Percentiles rank a stretch among this genome's conserved stretches.
Evolutionary conservation across 2,329 filamentous ascomycete species (phyloP).

Genomic region (Myotisia sp.): DNA sequence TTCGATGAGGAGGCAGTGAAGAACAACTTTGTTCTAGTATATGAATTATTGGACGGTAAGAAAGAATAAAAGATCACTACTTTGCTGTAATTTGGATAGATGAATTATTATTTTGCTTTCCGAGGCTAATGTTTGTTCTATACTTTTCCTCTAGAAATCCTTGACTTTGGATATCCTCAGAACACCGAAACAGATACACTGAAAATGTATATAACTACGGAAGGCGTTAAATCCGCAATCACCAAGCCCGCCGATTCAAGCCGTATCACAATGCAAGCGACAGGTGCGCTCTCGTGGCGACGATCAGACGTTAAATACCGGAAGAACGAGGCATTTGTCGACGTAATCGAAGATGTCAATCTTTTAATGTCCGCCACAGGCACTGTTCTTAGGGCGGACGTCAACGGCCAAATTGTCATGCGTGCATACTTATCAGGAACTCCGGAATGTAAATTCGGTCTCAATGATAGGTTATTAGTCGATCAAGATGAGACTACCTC

Average conservation of each 20-base stretch:
- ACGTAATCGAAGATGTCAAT: constrained; percentile 98
- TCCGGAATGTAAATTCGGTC: constrained; percentile 95
- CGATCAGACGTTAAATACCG: constrained; percentile 96
- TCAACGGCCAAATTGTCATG: constrained; percentile 97
- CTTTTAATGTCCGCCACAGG: constrained; percentile 97
- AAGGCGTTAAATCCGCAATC: constrained; percentile 79
- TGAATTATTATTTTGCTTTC: too few species aligned
- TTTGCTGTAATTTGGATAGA: background rate
- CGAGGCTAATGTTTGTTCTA: constrained; percentile 3
- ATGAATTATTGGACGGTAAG: constrained; percentile 84
- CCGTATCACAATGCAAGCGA: constrained; percentile 98
- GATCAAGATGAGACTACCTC: constrained; percentile 57
- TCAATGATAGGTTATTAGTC: constrained; percentile 89
- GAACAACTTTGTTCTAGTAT: constrained; percentile 98
- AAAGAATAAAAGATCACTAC: constrained; percentile 10
- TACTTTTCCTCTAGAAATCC: constrained; percentile 59
- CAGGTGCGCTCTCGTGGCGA: constrained; percentile 89
- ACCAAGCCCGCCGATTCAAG: constrained; percentile 72
- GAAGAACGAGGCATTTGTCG: constrained; percentile 98
- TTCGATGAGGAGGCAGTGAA: constrained; percentile 99
- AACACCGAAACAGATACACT: constrained; percentile 67
- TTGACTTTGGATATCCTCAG: constrained; percentile 41
- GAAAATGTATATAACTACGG: constrained; percentile 99
- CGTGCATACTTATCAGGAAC: constrained; percentile 92
- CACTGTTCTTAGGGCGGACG: constrained; percentile 84